Evolutionary conservation across 495 filamentous ascomycete genomes (phyloP), one percentile per base, ranked within the genome.

Genomic region (Lichenothelia convexa): DNA sequence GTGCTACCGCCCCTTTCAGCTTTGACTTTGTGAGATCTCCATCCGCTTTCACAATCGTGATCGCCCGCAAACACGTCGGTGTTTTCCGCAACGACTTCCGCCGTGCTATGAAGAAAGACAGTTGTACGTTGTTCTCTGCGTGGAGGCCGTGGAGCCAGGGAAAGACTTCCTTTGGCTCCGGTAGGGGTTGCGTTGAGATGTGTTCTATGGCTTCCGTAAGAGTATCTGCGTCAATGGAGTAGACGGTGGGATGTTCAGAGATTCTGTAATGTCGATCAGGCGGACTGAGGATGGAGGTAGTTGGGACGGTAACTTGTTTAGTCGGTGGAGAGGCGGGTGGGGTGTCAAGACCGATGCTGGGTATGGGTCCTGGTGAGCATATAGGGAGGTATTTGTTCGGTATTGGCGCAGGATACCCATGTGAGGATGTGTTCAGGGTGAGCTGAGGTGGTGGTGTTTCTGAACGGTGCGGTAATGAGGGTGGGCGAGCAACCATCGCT

Each of bases 141-240:
- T 95, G 87, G n/a, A 95, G 58, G 16, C 89, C 89, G 60, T 97
- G 89, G 6, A 93, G 65, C 89, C 89, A 97, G n/a, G 89, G 89
- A 48, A 94, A 97, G 45, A 93, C 76, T 41, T 71, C 66, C 7
- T 71, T 64, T 1, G 91, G 75, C 41, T 92, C 79, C 6, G 89
- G 87, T 17, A 94, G 56, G 8, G 80, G 73, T 45, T 91, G 82
- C 3, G 71, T 66, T 0, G 86, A 68, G 38, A 70, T 55, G 42
- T 86, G 68, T 42, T 86, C 71, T 6, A 93, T 44, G 2, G 87
- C 80, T 8, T 73, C 68, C 13, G 70, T 68, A 21, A 94, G 63
- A 5, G 63, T 68, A 17, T 59, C 60, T 22, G 75, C 73, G 50
- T 74, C 69, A 44, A 97, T 75, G 33, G 75, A 66, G 54, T 77